phyloP scores from a whole-genome alignment of 192 early-diverging fungal species.

The Coemansia sp. region DNA sequence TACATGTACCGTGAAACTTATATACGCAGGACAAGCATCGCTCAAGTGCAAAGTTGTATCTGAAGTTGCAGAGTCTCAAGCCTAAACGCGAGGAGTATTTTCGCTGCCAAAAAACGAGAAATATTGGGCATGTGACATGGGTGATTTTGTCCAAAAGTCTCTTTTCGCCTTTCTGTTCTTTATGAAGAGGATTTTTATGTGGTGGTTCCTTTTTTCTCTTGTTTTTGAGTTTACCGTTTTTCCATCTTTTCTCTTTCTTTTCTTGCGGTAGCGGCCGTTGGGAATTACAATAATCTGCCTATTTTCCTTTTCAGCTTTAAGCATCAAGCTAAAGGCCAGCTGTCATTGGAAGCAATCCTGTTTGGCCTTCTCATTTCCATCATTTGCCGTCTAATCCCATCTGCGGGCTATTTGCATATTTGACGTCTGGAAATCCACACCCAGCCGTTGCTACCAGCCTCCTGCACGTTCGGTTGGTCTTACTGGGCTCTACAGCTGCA shows the following conservation, averaged over 20 bases:
- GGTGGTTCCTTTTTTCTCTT: too few relatives aligned
- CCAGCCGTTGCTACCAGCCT: neutral
- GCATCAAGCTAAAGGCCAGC: neutral
- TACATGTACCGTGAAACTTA: constrained; percentile 44
- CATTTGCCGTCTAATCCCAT: neutral
- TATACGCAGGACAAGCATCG: constrained; percentile 47
- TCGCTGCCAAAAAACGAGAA: neutral
- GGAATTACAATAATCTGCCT: neutral
- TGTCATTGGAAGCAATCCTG: neutral
- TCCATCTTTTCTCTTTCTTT: neutral
- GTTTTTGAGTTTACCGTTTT: neutral
- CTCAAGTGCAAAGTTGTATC: constrained; percentile 33
- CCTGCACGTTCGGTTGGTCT: neutral
- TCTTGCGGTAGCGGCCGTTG: neutral
- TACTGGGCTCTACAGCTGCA: neutral
- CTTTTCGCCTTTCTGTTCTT: too few relatives aligned
- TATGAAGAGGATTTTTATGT: too few relatives aligned
- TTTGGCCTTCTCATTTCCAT: neutral
- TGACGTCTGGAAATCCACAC: neutral
- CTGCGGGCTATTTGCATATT: neutral
- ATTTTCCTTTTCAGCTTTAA: neutral
- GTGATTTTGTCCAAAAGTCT: too few relatives aligned
- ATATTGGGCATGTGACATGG: too few relatives aligned
- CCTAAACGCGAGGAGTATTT: neutral
- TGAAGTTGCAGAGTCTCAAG: neutral